Base-by-base conservation (phyloP, 83 land plant genomes). In the Isoetes engelmannii region DNA sequence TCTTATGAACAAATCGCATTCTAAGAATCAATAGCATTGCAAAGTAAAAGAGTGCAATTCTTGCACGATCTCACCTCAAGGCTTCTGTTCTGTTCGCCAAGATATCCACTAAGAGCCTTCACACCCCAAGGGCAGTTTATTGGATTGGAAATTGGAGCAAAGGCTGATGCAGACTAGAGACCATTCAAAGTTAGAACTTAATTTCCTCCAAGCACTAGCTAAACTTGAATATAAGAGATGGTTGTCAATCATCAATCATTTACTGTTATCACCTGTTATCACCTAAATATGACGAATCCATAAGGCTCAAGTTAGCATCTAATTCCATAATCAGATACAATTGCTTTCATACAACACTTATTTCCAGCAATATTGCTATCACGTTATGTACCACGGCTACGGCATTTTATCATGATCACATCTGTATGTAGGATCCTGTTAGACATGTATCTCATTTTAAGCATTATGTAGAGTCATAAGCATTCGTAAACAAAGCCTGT, bases 101-200 rank as follows among this genome's bases (percentile, higher is more conserved):
- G 70, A 77, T 95, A 95, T 53, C 88, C 91, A 44, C 82, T 70
- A 66, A 95, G 89, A 12, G 99, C 99, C 68, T 91, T 95, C 79
- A 85, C 86, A 45, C 97, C 97, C 97, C 94, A 91, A n/a, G 91
- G 80, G 69, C 89, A 88, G 64, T 81, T 82, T 48, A 83, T 76
- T 67, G 99, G 99, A 83, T 91, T 95, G 45, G 47, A 71, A 72
- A 95, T 95, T 47, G 99, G 99, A 44, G 99, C 84, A 85, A 91
- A 91, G 6, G 97, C 99, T 63, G 97, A 95, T 13, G 88, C 94
- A 49, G 99, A 95, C 99, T 94, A 83, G 18, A 80, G 13, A 49
- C 7, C 9, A 48, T 60, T 48, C 42, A 56, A 8, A 54, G 48
- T 45, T 15, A 6, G 48, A 18, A 63, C 12, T 19, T 51, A 7